Evolutionary conservation across 371 early-diverging fungal species (phyloP).

Genomic region (Catenaria anguillulae): DNA sequence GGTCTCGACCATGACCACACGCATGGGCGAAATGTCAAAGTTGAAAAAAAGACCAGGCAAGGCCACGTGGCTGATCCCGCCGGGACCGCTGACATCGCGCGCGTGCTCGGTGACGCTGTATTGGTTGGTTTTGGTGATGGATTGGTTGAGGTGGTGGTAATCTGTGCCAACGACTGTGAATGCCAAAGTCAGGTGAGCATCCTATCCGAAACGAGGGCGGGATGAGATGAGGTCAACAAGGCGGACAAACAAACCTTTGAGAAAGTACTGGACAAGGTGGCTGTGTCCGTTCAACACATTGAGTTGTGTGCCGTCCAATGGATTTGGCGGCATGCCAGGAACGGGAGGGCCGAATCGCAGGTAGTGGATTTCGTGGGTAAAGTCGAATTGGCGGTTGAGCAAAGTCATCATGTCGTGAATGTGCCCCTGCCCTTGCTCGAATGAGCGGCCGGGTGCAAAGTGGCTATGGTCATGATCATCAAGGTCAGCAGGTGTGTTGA

Average conservation of each 20-base stretch:
- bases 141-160: slow-evolving; percentile 45
- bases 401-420: slow-evolving; percentile 62
- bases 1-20: slow-evolving; percentile 69
- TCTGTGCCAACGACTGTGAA: slow-evolving; percentile 85
- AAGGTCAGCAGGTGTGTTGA: too few species aligned
- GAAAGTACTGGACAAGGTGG: slow-evolving; percentile 1
- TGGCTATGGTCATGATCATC: too few species aligned
- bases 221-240: too few species aligned
- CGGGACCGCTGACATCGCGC: slow-evolving; percentile 19
- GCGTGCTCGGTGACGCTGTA: slow-evolving; percentile 84
- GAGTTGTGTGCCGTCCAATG: slow-evolving; percentile 54
- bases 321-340: slow-evolving; percentile 50
- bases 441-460: slow-evolving; percentile 80
- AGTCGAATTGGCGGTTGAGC: slow-evolving; percentile 45
- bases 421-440: slow-evolving; percentile 61
- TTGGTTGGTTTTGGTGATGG: slow-evolving; percentile 65
- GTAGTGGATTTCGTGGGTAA: slow-evolving; percentile 67
- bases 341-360: slow-evolving; percentile 62
- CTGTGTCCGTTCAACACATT: slow-evolving; percentile 14
- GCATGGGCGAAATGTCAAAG: slow-evolving; percentile 93
- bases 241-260: neutral
- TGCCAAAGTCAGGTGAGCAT: slow-evolving; percentile 18
- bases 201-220: too few species aligned
- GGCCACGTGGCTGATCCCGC: slow-evolving; percentile 8
- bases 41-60: slow-evolving; percentile 65